Evolutionary conservation across 331 rosid genomes (phyloP).

Genomic region (Phaseolus coccineus): DNA sequence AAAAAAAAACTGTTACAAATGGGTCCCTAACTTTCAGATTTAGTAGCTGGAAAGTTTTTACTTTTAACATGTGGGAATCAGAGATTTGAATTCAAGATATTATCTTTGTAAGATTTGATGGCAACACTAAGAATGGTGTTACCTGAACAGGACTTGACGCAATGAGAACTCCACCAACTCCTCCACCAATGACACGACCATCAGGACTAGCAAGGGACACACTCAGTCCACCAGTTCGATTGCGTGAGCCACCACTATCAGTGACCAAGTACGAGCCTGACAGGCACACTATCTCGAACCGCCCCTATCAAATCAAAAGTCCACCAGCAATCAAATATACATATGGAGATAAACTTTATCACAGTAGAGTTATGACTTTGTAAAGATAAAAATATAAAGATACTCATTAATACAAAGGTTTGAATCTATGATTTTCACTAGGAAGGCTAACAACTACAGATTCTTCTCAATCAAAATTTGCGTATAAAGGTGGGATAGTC

Average conservation of each 20-base stretch:
- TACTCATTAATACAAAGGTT: background rate
- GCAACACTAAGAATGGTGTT: slow-evolving; percentile 26
- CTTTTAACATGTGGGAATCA: background rate
- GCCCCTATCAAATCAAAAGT: slow-evolving; percentile 63
- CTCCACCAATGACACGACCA: slow-evolving; percentile 85
- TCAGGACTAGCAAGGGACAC: slow-evolving; percentile 91
- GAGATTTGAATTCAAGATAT: slow-evolving; percentile 6
- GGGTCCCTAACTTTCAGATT: background rate
- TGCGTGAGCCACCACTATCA: slow-evolving; percentile 62
- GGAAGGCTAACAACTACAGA: slow-evolving; percentile 1
- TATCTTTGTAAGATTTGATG: background rate
- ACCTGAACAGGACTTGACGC: slow-evolving; percentile 96
- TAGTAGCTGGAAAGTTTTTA: background rate
- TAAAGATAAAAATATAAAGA: background rate
- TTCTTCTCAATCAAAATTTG: background rate
- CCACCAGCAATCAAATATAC: slow-evolving; percentile 1
- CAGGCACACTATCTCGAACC: slow-evolving; percentile 83
- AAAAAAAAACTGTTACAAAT: background rate
- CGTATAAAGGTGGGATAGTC: background rate
- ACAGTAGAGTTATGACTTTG: background rate
- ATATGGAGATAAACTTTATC: background rate
- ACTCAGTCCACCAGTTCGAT: slow-evolving; percentile 70
- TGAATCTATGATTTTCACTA: background rate
- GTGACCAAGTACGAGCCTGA: slow-evolving; percentile 73
- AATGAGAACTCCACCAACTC: slow-evolving; percentile 78